These are phyloP conservation scores for Camillea tinctor DNA, from an alignment of 2,329 filamentous ascomycete genomes.

Conservation along the genomic window DNA sequence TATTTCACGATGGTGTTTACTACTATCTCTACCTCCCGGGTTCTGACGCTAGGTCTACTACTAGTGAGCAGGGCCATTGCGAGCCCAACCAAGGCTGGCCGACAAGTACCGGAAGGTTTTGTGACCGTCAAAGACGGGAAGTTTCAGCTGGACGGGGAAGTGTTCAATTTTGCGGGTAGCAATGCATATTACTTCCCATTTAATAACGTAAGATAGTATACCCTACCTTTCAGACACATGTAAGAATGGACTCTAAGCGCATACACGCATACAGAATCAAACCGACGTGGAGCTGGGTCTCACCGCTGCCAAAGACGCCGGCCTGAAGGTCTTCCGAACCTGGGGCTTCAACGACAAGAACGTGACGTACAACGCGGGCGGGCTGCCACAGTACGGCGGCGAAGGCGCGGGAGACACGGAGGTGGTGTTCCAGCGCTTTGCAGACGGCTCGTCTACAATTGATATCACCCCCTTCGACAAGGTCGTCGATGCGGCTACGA, in stretches of 20 bases:
- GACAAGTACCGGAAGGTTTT: conserved; percentile 35
- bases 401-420: conserved; percentile 46
- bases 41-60: background rate
- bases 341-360: conserved; percentile 61
- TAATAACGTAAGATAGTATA: conserved; percentile 40
- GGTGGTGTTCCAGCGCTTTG: conserved; percentile 46
- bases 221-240: background rate
- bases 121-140: conserved; percentile 48
- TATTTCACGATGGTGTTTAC: background rate
- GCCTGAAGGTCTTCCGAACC: conserved; percentile 49
- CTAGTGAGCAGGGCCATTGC: background rate
- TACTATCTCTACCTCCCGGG: background rate
- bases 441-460: conserved; percentile 46
- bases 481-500: conserved; percentile 59
- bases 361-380: conserved; percentile 41
- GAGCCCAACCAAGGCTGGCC: background rate
- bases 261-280: conserved; percentile 39
- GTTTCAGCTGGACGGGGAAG: conserved; percentile 53
- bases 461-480: conserved; percentile 48
- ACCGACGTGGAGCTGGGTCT: conserved; percentile 27
- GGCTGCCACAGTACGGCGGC: conserved; percentile 51
- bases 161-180: conserved; percentile 56
- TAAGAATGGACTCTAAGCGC: conserved; percentile 1
- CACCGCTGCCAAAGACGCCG: conserved; percentile 22
- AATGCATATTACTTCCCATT: conserved; percentile 59